These are phyloP conservation scores for Epichloe sibirici DNA, from an alignment of 2,329 filamentous ascomycete genomes.

Conservation along the genomic window DNA sequence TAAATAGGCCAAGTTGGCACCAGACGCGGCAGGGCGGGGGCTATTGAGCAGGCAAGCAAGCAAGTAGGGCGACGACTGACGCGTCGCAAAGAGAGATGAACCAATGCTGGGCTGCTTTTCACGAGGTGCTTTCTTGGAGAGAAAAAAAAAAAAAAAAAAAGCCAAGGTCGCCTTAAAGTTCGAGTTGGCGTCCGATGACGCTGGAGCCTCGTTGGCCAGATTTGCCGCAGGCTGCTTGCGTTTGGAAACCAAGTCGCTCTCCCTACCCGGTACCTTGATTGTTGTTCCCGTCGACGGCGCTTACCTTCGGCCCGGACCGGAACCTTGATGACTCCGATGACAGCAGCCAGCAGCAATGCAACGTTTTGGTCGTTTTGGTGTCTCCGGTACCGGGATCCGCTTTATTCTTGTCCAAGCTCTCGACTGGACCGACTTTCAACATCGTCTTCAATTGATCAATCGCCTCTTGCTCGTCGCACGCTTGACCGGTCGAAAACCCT, in stretches of 20 bases:
- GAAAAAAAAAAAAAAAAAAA: neutral
- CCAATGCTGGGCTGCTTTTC: neutral
- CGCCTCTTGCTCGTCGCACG: neutral
- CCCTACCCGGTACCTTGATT: neutral
- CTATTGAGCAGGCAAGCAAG: neutral
- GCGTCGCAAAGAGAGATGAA: neutral
- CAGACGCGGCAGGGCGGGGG: neutral
- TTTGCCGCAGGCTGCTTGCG: neutral
- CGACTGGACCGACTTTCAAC: neutral
- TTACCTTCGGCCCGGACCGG: constrained; percentile 4
- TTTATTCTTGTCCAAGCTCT: neutral
- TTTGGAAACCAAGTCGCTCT: neutral
- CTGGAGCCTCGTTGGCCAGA: constrained; percentile 1
- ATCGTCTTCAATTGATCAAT: neutral
- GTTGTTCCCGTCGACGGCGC: neutral
- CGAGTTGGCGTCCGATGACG: neutral
- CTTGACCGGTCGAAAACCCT: neutral
- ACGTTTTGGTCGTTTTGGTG: no score
- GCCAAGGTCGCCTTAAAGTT: neutral
- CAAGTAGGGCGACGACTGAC: neutral
- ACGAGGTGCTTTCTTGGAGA: neutral
- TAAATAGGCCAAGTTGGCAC: neutral
- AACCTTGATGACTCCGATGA: neutral
- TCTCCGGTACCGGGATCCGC: constrained; percentile 7
- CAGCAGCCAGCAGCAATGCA: no score